phyloP scores from a whole-genome alignment of 805 yeast genomes.

The Ogataea methylovora region DNA sequence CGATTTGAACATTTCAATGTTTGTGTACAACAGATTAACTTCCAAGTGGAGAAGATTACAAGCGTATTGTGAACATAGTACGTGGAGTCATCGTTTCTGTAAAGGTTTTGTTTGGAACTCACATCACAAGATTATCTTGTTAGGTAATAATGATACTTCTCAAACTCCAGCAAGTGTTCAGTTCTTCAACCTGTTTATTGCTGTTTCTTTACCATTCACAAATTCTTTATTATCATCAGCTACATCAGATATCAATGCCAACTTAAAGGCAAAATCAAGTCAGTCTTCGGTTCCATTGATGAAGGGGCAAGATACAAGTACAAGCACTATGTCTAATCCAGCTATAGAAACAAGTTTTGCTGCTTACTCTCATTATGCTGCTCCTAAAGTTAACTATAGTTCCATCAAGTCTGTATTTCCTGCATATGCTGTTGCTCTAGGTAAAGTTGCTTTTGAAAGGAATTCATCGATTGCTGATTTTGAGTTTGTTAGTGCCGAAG shows the following conservation, averaged over 20 bases:
- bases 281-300: not conserved
- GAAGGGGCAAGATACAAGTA: not conserved
- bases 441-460: constrained; percentile 65
- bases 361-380: constrained; percentile 67
- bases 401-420: constrained; percentile 67
- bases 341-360: constrained; percentile 37
- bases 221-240: constrained; percentile 26
- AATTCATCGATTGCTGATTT: constrained; percentile 62
- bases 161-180: constrained; percentile 39
- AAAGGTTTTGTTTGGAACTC: constrained; percentile 70
- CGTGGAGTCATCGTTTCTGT: constrained; percentile 54
- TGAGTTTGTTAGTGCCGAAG: constrained; percentile 64
- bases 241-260: not conserved
- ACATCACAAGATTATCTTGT: constrained; percentile 60
- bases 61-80: constrained; percentile 43
- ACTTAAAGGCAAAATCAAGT: not conserved
- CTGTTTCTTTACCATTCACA: constrained; percentile 47
- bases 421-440: constrained; percentile 69
- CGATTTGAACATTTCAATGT: constrained; percentile 39
- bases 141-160: constrained; percentile 47
- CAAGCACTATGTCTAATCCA: not conserved
- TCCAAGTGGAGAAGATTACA: constrained; percentile 61
- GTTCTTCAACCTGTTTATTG: constrained; percentile 38
- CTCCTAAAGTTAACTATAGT: constrained; percentile 61
- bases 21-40: constrained; percentile 44